Percentiles rank a stretch among this genome's conserved stretches.
Evolutionary conservation across 139 green algal genomes (phyloP).

Genomic region (Chloropicon primus): DNA sequence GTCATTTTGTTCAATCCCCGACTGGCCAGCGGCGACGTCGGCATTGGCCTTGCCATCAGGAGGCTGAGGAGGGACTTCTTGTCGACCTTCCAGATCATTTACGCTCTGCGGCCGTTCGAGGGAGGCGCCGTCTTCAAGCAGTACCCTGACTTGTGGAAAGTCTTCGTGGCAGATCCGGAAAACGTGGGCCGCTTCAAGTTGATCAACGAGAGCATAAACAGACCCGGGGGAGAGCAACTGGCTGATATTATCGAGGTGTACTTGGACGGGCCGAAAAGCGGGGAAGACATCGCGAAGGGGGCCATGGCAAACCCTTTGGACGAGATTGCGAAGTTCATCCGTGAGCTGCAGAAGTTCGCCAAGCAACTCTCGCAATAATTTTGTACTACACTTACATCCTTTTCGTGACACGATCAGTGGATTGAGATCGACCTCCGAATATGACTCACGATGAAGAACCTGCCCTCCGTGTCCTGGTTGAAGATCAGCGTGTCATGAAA

Average conservation of each 20-base stretch:
- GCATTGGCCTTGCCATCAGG: neutral
- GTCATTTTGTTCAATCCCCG: neutral
- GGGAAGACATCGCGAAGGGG: neutral
- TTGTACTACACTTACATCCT: neutral
- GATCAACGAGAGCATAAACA: neutral
- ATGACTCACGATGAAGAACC: neutral
- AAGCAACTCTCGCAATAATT: neutral
- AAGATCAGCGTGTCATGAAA: neutral
- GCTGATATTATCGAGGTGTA: neutral
- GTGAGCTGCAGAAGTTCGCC: neutral
- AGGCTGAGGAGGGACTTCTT: neutral
- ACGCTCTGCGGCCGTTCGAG: neutral
- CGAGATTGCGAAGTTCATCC: neutral
- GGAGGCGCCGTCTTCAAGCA: neutral
- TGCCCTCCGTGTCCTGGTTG: neutral
- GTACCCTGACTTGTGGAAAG: neutral
- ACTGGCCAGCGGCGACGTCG: neutral
- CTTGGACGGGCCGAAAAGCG: neutral
- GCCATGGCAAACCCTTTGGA: neutral
- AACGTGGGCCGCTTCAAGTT: neutral
- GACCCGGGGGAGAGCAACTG: neutral
- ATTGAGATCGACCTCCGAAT: neutral
- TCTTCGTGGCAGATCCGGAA: neutral
- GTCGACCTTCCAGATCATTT: neutral
- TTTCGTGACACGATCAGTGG: neutral